Base-by-base conservation (phyloP, 2,329 filamentous ascomycete genomes). In the Penicillium sp. region DNA sequence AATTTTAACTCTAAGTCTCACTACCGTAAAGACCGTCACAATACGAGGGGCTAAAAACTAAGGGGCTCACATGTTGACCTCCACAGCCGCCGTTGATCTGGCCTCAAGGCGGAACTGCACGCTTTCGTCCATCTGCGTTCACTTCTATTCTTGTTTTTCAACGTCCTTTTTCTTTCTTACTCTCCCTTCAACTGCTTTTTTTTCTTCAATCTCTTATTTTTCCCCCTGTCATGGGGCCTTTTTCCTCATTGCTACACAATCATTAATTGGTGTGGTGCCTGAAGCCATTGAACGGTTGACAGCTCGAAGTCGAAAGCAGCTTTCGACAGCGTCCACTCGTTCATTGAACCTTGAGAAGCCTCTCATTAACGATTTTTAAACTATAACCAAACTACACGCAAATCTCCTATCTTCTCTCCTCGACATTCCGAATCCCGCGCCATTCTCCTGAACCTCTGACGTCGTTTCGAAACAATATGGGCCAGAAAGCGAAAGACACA, bases 181-280 rank as follows among this genome's bases (percentile, higher is more conserved):
- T 66, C 55, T 59, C 64, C 42, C 60, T 58, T 55, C 51, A 56
- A 35, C 61, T 15, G 42, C 56, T 52, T 45, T 59, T 62, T 63
- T 62, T 65, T 61, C 52, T 54, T 60, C 60, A 59, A 17, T 19
- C 45, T 61, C 50, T 58, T 62, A 12, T 31, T 54, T 60, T 61
- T 51, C 58, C 61, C 67, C 64, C 66, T 72, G 71, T 70, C 64
- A 75, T 75, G 74, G 72, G 70, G 66, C 63, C 50, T 69, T 63
- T 62, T 66, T 54, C 67, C 58, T 67, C 66, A 42, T 61, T 70
- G 68, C 63, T 61, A 60, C 68, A 73, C 75, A 69, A 69, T 77
- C 73, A 68, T 73, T 75, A 67, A 73, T 63, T 61, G 58, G 57
- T 58, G 56, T 48, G 59, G 61, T 60, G 55, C 53, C 48, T 50